These are phyloP conservation scores for Coemansia javaensis DNA, from an alignment of 192 early-diverging fungal species.

Conservation along the genomic window DNA sequence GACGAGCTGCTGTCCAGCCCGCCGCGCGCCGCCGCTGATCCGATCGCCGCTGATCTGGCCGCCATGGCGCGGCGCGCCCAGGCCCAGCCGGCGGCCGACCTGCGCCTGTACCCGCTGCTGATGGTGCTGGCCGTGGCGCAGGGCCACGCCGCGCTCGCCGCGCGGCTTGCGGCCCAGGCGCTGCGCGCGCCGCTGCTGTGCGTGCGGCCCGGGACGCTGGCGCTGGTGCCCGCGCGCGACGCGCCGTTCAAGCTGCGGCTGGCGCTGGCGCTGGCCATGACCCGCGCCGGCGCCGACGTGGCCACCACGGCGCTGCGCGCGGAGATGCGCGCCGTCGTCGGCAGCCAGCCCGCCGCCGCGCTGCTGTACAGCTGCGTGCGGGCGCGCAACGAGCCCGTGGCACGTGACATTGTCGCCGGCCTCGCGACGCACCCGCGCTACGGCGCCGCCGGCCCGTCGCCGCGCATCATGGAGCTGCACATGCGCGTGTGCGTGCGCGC, in stretches of 20 bases:
- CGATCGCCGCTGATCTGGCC: not conserved
- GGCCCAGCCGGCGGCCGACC: conserved; percentile 1
- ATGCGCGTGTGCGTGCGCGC: conserved; percentile 25
- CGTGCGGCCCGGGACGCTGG: conserved; percentile 14
- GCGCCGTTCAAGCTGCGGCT: conserved; percentile 15
- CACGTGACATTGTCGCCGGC: conserved; percentile 1
- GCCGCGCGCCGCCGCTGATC: not conserved
- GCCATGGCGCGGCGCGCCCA: conserved; percentile 1
- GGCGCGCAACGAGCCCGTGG: conserved; percentile 12
- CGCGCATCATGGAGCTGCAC: conserved; percentile 27
- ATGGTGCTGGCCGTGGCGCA: conserved; percentile 15
- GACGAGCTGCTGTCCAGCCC: conserved; percentile 13
- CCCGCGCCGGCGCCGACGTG: conserved; percentile 5
- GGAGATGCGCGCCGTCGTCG: conserved; percentile 1
- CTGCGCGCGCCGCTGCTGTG: conserved; percentile 1
- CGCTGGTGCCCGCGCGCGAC: conserved; percentile 13
- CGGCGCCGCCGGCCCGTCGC: not conserved
- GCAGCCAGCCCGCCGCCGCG: conserved; percentile 8
- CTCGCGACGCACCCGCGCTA: not conserved
- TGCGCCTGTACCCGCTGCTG: conserved; percentile 22
- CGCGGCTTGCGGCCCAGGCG: not conserved
- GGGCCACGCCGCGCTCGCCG: conserved; percentile 1
- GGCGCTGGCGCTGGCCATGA: conserved; percentile 9
- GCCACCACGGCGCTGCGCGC: conserved; percentile 7
- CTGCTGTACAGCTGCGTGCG: conserved; percentile 34